Conservation (phyloP, 768 basidiomycete genomes). For the Amanita fuliginea region DNA sequence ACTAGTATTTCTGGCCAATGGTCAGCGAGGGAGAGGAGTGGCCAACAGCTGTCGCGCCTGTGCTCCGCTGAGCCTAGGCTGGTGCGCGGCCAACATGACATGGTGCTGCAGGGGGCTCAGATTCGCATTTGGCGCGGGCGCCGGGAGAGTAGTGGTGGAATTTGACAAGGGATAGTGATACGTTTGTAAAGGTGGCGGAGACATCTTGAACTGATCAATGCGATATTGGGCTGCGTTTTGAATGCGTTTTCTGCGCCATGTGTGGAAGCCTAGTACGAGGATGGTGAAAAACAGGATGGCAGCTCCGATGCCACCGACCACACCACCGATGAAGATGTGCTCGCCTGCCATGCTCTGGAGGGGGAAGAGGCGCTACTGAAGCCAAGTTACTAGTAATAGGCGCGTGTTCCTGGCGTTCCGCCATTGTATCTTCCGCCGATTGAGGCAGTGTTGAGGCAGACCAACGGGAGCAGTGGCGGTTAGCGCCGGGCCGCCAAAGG, state of each 20-base stretch:
- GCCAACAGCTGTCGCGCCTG: background rate
- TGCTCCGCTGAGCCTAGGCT: background rate
- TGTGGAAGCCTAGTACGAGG: background rate
- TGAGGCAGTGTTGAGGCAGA: too few relatives aligned
- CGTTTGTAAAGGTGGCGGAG: background rate
- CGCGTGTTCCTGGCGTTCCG: too few relatives aligned
- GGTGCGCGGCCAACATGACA: too few relatives aligned
- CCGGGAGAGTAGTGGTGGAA: background rate
- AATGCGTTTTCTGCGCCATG: background rate
- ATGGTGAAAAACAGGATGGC: background rate
- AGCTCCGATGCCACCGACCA: background rate
- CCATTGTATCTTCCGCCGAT: too few relatives aligned
- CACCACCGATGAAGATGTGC: background rate
- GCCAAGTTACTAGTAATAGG: too few relatives aligned
- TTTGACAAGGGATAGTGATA: background rate
- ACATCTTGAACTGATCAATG: background rate
- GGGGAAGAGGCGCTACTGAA: background rate
- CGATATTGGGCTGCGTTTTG: background rate
- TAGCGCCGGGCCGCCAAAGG: background rate
- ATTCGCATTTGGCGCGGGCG: background rate
- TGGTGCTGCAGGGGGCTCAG: background rate
- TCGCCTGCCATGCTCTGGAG: too few relatives aligned
- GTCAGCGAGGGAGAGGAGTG: background rate
- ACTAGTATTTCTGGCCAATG: background rate
- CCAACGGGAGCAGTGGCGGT: background rate